phyloP scores from a whole-genome alignment of 2,329 filamentous ascomycete species.

The Helicocarpus griseus region DNA sequence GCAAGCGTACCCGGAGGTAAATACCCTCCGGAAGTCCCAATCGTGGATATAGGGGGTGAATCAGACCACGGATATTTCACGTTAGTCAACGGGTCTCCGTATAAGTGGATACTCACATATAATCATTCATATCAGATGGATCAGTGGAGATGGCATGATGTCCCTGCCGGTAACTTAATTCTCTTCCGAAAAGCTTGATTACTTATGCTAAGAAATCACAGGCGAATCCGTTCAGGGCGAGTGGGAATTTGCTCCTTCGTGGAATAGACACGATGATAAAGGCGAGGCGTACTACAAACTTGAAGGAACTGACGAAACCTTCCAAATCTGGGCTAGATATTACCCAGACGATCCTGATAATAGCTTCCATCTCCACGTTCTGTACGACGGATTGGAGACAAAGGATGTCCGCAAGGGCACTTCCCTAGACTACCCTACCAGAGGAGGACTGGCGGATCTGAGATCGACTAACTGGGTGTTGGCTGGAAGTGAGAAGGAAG shows the following conservation, averaged over 20 bases:
- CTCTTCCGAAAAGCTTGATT: slow-evolving; percentile 13
- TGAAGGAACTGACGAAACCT: slow-evolving; percentile 3
- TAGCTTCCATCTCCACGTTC: not conserved
- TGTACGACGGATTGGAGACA: slow-evolving; percentile 16
- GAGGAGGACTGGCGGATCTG: slow-evolving; percentile 1
- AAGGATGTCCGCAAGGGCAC: slow-evolving; percentile 1
- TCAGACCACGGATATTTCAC: slow-evolving; percentile 22
- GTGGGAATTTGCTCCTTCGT: slow-evolving; percentile 12
- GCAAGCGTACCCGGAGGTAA: not conserved
- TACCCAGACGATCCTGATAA: not conserved
- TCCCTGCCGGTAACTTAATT: slow-evolving; percentile 20
- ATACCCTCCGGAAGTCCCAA: not conserved
- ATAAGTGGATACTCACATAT: slow-evolving; percentile 24
- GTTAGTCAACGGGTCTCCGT: slow-evolving; percentile 32
- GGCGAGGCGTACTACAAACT: slow-evolving; percentile 5
- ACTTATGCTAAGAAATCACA: slow-evolving; percentile 10
- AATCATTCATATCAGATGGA: slow-evolving; percentile 30
- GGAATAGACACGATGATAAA: slow-evolving; percentile 1
- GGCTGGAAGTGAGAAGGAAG: slow-evolving; percentile 25
- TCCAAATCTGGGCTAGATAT: slow-evolving; percentile 5
- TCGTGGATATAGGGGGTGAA: not conserved
- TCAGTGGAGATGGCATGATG: slow-evolving; percentile 26
- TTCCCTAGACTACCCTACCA: not conserved
- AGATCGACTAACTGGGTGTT: slow-evolving; percentile 26
- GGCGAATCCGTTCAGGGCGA: slow-evolving; percentile 4